phyloP scores from a whole-genome alignment of 306 rosid genomes.

The Calophaca sinica region DNA sequence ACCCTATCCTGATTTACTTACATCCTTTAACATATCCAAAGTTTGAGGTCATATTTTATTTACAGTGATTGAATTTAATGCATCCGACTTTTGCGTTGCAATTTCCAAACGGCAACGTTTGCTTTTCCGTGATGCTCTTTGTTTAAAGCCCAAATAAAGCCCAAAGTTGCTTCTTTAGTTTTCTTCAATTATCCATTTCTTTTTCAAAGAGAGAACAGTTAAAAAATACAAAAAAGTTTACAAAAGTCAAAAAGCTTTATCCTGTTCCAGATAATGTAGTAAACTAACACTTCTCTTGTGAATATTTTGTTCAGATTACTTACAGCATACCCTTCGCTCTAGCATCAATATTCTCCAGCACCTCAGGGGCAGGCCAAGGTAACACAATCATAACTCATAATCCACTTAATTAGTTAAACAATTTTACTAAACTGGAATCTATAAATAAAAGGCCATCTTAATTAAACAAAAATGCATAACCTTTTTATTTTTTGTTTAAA shows the following conservation, averaged over 20 bases:
- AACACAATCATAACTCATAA: background rate
- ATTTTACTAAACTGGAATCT: background rate
- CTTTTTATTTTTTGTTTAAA: background rate
- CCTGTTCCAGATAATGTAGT: background rate
- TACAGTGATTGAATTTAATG: conserved; percentile 27
- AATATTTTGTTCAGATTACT: conserved; percentile 66
- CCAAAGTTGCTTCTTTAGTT: conserved; percentile 20
- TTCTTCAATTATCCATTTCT: conserved; percentile 34
- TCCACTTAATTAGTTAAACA: background rate
- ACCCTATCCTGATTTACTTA: background rate
- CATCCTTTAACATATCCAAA: conserved; percentile 11
- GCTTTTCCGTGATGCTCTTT: conserved; percentile 35
- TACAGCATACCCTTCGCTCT: conserved; percentile 90
- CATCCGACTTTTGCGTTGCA: background rate
- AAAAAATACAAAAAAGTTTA: background rate
- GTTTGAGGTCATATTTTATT: conserved; percentile 4
- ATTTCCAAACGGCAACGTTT: conserved; percentile 3
- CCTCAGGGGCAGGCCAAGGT: conserved; percentile 93
- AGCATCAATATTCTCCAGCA: conserved; percentile 78
- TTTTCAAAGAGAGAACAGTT: background rate
- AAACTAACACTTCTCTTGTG: conserved; percentile 35
- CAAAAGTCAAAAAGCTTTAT: conserved; percentile 28
- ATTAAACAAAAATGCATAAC: conserved; percentile 8
- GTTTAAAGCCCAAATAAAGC: background rate
- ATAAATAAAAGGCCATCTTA: background rate